Conservation (phyloP, 1,284 basidiomycete species). For the Fomitopsis betulina region DNA sequence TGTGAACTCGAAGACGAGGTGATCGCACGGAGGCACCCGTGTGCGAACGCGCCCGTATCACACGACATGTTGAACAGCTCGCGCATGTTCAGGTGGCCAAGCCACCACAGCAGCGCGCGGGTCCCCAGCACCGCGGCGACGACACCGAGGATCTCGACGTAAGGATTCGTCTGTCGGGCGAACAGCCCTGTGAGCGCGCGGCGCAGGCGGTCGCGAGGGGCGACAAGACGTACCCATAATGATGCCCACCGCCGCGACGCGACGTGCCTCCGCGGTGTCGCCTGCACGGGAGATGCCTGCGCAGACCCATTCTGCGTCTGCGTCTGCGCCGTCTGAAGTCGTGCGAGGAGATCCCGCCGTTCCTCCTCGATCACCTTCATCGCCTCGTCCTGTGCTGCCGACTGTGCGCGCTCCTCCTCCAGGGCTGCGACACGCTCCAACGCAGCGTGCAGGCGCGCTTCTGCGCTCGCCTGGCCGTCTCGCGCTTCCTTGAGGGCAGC, state of each 20-base stretch:
- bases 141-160: slow-evolving; percentile 1
- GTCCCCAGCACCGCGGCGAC: background rate
- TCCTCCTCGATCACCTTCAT: background rate
- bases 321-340: background rate
- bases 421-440: background rate
- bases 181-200: background rate
- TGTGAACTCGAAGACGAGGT: background rate
- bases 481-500: background rate
- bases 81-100: background rate
- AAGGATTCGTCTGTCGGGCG: background rate
- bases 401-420: background rate
- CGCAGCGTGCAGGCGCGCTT: background rate
- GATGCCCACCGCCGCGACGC: background rate
- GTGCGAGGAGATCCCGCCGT: background rate
- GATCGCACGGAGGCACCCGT: background rate
- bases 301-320: background rate
- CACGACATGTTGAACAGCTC: background rate
- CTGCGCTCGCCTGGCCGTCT: background rate
- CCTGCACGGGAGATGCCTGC: background rate
- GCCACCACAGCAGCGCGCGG: slow-evolving; percentile 1
- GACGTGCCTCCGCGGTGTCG: background rate
- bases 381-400: background rate
- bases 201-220: background rate
- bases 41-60: background rate
- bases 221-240: background rate